Evolutionary conservation across 225 moss, liverwort and hornwort genomes (phyloP).

Genomic region (Physcomitrium patens): DNA sequence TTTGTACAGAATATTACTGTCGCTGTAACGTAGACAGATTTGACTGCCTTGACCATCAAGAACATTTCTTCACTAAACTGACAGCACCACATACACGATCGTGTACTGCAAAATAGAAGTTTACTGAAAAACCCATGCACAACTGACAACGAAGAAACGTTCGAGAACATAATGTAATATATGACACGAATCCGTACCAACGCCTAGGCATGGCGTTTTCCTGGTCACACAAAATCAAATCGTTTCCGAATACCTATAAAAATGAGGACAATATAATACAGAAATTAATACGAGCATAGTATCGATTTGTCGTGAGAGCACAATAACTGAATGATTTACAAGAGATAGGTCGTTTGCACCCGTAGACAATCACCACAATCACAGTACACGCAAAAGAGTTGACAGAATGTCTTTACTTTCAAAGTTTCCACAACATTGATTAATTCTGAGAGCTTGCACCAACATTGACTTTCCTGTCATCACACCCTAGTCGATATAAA

Average conservation of each 20-base stretch:
- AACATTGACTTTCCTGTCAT: constrained; percentile 16
- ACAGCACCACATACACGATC: neutral
- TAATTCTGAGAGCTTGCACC: constrained; percentile 14
- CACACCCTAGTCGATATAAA: neutral
- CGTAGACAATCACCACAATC: neutral
- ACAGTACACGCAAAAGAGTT: constrained; percentile 8
- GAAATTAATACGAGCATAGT: no score
- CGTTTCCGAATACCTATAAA: no score
- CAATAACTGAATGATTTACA: no score
- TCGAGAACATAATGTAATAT: neutral
- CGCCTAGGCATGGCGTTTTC: neutral
- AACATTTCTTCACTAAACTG: neutral
- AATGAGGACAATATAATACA: no score
- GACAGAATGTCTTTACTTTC: constrained; percentile 4
- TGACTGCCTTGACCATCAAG: neutral
- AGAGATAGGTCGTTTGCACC: no score
- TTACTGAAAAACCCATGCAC: neutral
- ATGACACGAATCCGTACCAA: neutral
- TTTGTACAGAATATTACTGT: neutral
- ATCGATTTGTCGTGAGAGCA: no score
- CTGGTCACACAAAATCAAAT: no score
- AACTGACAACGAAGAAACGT: neutral
- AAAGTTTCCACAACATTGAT: neutral
- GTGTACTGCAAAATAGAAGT: neutral
- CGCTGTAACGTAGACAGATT: no score